Percentiles rank a stretch among this genome's conserved stretches.
Conservation (phyloP, 768 basidiomycete genomes). For the Hirschioporus abietinus region DNA sequence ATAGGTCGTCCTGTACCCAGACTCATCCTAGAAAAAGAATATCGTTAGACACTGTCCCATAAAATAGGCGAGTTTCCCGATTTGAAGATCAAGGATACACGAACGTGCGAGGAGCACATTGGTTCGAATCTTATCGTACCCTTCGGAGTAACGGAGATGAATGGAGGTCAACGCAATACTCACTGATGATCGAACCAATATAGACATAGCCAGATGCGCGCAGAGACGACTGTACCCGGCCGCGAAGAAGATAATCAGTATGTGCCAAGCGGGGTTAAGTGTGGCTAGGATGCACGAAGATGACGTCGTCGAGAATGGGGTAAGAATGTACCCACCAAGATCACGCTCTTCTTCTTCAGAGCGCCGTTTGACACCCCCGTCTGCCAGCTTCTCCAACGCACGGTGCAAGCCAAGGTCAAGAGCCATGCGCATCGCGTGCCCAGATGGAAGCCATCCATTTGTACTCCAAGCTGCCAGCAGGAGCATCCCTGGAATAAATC, state of each 20-base stretch:
- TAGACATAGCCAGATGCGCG: conserved; percentile 89
- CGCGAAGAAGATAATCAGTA: conserved; percentile 7
- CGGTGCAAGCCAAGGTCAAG: conserved; percentile 90
- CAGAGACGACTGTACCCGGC: conserved; percentile 65
- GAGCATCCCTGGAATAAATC: conserved; percentile 63
- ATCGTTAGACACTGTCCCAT: neutral
- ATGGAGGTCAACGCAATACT: conserved; percentile 23
- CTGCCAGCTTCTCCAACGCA: conserved; percentile 86
- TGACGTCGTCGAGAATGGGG: conserved; percentile 11
- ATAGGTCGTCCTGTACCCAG: conserved; percentile 89
- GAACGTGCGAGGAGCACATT: neutral
- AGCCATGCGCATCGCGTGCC: conserved; percentile 96
- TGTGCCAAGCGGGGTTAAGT: neutral
- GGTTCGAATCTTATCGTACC: neutral
- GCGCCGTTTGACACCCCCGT: conserved; percentile 58
- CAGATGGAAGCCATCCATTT: conserved; percentile 91
- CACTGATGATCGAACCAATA: conserved; percentile 97
- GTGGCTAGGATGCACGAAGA: conserved; percentile 8
- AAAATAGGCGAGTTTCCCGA: neutral
- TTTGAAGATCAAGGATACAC: neutral
- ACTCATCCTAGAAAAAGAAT: conserved; percentile 59
- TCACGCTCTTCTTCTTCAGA: conserved; percentile 82
- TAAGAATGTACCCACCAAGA: conserved; percentile 46
- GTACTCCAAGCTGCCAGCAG: conserved; percentile 91
- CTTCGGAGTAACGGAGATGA: neutral